These are phyloP conservation scores for Apiotrichum gracile DNA, from an alignment of 1,284 basidiomycete species.

Conservation along the genomic window DNA sequence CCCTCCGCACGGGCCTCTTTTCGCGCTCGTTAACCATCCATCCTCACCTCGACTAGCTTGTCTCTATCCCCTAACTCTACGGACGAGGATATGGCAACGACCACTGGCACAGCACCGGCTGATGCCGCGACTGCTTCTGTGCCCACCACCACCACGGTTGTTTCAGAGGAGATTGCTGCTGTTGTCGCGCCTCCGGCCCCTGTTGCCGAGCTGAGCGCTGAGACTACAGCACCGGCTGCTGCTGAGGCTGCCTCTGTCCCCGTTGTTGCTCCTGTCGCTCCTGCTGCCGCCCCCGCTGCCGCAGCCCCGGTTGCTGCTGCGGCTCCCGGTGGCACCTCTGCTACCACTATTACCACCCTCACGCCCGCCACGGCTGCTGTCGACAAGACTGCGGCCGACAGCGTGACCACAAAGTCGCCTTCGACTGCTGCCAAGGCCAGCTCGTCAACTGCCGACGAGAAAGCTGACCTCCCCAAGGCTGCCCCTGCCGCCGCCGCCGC, in stretches of 20 bases:
- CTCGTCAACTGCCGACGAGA: background rate
- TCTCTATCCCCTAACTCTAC: conserved; percentile 4
- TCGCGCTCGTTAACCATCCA: background rate
- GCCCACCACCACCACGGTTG: background rate
- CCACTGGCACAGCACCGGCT: conserved; percentile 9
- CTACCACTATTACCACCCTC: background rate
- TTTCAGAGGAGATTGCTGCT: background rate
- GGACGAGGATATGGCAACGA: conserved; percentile 17
- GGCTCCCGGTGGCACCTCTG: background rate
- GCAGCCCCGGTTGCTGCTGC: background rate
- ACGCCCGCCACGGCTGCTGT: background rate
- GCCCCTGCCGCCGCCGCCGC: background rate
- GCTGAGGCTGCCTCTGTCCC: background rate
- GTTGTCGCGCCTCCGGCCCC: background rate
- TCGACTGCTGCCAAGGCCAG: background rate
- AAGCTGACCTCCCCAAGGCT: background rate
- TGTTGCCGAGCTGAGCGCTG: background rate
- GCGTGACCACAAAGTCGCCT: background rate
- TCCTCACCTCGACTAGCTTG: background rate
- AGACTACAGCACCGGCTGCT: background rate
- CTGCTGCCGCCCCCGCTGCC: background rate
- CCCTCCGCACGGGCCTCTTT: background rate
- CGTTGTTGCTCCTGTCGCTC: background rate
- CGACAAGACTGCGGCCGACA: background rate
- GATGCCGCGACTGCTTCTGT: background rate